phyloP scores from a whole-genome alignment of 495 filamentous ascomycete genomes.

The Xylaria intraflava region DNA sequence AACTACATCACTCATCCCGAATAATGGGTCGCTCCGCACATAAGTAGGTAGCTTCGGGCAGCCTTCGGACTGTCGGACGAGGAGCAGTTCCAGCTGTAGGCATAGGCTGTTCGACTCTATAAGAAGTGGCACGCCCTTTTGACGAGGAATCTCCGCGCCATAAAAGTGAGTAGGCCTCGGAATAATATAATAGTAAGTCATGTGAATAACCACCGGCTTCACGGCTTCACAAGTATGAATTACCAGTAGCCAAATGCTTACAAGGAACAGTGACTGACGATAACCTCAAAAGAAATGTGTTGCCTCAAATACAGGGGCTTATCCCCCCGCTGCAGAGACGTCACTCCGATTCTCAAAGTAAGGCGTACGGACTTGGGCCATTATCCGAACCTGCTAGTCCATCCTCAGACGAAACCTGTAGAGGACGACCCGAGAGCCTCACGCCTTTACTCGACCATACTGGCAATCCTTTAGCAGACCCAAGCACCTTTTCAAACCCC shows the following conservation, averaged over 20 bases:
- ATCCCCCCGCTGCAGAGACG: not conserved
- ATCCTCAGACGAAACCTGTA: not conserved
- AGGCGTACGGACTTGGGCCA: not conserved
- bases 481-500: not conserved
- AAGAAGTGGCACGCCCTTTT: not conserved
- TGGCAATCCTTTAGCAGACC: not conserved
- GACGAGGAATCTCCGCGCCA: not conserved
- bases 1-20: not conserved
- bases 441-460: not conserved
- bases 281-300: not conserved
- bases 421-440: not conserved
- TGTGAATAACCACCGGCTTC: not conserved
- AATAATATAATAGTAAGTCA: not conserved
- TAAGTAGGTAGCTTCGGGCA: not conserved
- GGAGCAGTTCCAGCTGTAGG: not conserved
- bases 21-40: not conserved
- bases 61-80: not conserved
- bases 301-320: not conserved
- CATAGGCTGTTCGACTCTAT: not conserved
- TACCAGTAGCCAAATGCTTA: not conserved
- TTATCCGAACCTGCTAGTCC: not conserved
- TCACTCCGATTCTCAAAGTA: conserved; percentile 1
- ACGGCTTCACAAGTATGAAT: not conserved
- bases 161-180: not conserved
- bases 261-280: conserved; percentile 1